Conservation (phyloP, 1,284 basidiomycete genomes). For the Ustilago loliicola region DNA sequence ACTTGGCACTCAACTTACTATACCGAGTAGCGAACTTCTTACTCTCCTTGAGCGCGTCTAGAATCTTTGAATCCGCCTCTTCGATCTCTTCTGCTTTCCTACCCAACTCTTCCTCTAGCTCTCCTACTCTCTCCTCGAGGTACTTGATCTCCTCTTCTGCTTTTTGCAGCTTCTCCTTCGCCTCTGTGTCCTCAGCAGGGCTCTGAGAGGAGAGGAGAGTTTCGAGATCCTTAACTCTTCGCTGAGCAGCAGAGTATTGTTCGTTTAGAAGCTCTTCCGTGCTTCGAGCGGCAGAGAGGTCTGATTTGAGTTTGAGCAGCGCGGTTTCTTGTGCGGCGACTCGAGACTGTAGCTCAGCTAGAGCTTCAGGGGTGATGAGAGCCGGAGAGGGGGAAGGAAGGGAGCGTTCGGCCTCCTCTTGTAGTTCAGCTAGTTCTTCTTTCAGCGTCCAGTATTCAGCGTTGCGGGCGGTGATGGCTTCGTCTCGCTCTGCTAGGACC, state of each 20-base stretch:
- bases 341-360: conserved; percentile 1
- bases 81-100: conserved; percentile 62
- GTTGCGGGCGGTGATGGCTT: conserved; percentile 31
- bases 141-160: conserved; percentile 24
- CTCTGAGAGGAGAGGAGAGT: not conserved
- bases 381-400: not conserved
- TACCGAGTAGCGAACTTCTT: conserved; percentile 51
- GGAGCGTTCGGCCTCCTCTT: conserved; percentile 44
- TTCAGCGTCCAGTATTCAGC: conserved; percentile 56
- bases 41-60: conserved; percentile 57
- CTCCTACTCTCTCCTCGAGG: conserved; percentile 27
- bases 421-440: conserved; percentile 57
- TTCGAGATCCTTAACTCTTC: conserved; percentile 31
- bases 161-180: not conserved
- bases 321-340: conserved; percentile 20
- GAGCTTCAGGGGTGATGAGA: not conserved
- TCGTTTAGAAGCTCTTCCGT: conserved; percentile 46
- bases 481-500: conserved; percentile 24
- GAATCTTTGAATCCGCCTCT: conserved; percentile 62
- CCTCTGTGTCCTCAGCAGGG: not conserved
- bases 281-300: conserved; percentile 15
- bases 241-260: conserved; percentile 32
- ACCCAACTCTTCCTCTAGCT: conserved; percentile 57
- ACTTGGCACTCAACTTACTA: conserved; percentile 24
- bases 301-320: conserved; percentile 24